Percentiles rank a stretch among this genome's conserved stretches.
These are phyloP conservation scores for Debaryomycetaceae sp. DNA, from an alignment of 1,139 yeast species.

Conservation along the genomic window DNA sequence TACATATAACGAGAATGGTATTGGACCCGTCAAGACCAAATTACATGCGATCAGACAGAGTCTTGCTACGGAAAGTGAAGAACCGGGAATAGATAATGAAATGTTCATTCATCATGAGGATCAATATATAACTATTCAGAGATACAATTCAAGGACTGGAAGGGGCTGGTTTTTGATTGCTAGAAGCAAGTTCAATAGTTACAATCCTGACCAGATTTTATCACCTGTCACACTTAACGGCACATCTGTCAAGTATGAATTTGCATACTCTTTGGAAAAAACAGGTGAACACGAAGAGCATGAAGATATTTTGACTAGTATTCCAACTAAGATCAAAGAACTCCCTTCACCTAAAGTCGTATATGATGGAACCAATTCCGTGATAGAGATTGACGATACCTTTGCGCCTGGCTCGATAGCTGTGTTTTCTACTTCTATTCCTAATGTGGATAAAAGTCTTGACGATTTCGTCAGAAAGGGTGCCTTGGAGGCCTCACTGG, in stretches of 20 bases:
- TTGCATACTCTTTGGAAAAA: constrained; percentile 56
- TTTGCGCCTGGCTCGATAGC: constrained; percentile 94
- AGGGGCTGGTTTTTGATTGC: constrained; percentile 88
- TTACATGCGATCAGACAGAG: constrained; percentile 57
- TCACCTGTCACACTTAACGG: constrained; percentile 66
- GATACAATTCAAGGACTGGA: constrained; percentile 81
- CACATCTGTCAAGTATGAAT: constrained; percentile 56
- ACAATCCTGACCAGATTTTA: constrained; percentile 48
- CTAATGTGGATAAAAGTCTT: constrained; percentile 47
- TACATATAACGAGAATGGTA: constrained; percentile 57
- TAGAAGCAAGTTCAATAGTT: constrained; percentile 64
- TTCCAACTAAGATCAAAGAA: constrained; percentile 61
- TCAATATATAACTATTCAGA: constrained; percentile 85
- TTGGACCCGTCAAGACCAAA: constrained; percentile 63
- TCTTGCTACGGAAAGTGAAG: constrained; percentile 64
- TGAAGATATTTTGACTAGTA: constrained; percentile 47
- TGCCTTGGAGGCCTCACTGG: constrained; percentile 67
- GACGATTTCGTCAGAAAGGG: constrained; percentile 69
- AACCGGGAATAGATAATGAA: constrained; percentile 71
- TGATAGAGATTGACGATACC: constrained; percentile 45
- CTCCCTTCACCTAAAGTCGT: constrained; percentile 51
- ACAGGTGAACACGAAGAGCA: constrained; percentile 48
- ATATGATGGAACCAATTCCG: constrained; percentile 39
- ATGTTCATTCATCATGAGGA: constrained; percentile 95
- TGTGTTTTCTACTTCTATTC: constrained; percentile 70